Percentiles rank a stretch among this genome's conserved stretches.
Conservation (phyloP, 805 yeast species). For the Kuraishia piskuri region DNA sequence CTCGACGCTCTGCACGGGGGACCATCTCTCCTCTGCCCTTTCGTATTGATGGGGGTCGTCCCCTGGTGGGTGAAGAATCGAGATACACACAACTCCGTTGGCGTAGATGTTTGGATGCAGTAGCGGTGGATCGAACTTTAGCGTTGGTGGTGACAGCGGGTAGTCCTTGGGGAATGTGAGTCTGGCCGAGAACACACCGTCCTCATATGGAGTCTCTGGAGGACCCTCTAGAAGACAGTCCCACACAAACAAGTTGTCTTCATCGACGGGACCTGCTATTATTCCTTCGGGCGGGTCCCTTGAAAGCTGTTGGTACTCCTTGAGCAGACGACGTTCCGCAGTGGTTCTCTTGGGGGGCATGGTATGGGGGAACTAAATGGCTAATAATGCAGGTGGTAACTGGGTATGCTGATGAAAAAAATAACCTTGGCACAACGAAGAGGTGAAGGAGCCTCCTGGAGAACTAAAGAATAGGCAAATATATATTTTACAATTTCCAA, state of each 20-base stretch:
- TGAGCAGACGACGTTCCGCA: constrained; percentile 80
- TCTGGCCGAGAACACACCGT: constrained; percentile 40
- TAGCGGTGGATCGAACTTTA: constrained; percentile 66
- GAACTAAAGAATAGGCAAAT: no score
- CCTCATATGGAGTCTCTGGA: constrained; percentile 39
- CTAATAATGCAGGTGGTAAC: no score
- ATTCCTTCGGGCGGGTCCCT: constrained; percentile 93
- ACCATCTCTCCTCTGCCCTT: constrained; percentile 94
- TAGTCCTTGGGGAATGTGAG: constrained; percentile 39
- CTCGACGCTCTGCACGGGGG: constrained; percentile 97
- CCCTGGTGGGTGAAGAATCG: constrained; percentile 93
- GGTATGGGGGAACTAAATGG: no score
- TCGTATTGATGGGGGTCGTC: constrained; percentile 96
- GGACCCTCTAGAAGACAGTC: constrained; percentile 45
- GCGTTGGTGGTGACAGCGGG: constrained; percentile 52
- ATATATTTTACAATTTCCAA: no score
- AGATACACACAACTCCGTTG: constrained; percentile 94
- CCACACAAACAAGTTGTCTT: constrained; percentile 44
- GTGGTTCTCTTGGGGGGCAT: constrained; percentile 19
- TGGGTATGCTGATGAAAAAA: no score
- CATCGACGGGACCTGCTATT: constrained; percentile 77
- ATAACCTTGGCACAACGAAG: no score
- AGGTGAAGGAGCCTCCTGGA: no score
- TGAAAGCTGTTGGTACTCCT: constrained; percentile 80
- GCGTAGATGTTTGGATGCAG: constrained; percentile 91